Evolutionary conservation across 2,329 filamentous ascomycete species (phyloP).

Genomic region (Colletotrichum navitas): DNA sequence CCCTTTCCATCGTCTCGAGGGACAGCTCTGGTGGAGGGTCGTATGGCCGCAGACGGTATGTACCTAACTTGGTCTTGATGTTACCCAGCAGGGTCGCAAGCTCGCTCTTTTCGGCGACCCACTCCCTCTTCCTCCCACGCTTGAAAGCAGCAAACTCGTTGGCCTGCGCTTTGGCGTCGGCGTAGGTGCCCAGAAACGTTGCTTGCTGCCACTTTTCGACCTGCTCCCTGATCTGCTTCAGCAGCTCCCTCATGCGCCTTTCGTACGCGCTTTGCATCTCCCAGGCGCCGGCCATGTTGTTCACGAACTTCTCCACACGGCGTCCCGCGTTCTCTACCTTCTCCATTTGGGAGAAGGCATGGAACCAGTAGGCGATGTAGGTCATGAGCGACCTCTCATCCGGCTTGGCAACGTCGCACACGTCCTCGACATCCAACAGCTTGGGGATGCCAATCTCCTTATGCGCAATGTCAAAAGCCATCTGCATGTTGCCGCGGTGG

Average conservation of each 20-base stretch:
- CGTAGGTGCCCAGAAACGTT: conserved; percentile 90
- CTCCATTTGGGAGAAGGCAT: conserved; percentile 99
- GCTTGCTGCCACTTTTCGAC: conserved; percentile 81
- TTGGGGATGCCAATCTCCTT: conserved; percentile 98
- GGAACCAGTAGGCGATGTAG: conserved; percentile 99
- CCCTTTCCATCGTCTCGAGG: conserved; percentile 82
- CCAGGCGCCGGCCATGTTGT: conserved; percentile 99
- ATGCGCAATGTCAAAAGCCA: conserved; percentile 95
- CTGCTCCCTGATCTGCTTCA: conserved; percentile 81
- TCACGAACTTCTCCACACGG: conserved; percentile 97
- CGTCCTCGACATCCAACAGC: conserved; percentile 96
- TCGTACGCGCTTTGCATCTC: conserved; percentile 99
- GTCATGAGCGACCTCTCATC: conserved; percentile 99
- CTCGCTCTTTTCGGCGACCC: conserved; percentile 98
- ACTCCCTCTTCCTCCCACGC: conserved; percentile 87
- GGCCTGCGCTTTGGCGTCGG: conserved; percentile 90
- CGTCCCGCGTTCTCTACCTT: conserved; percentile 97
- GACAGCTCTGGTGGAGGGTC: conserved; percentile 88
- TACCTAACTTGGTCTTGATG: conserved; percentile 98
- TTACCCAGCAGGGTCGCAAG: conserved; percentile 93
- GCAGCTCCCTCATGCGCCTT: conserved; percentile 85
- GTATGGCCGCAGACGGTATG: conserved; percentile 91
- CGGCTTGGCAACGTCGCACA: conserved; percentile 94
- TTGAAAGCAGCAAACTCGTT: conserved; percentile 90
- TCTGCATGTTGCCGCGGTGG: conserved; percentile 96